Evolutionary conservation across 192 early-diverging fungal species (phyloP).

Genomic region (Physocladia obscura): DNA sequence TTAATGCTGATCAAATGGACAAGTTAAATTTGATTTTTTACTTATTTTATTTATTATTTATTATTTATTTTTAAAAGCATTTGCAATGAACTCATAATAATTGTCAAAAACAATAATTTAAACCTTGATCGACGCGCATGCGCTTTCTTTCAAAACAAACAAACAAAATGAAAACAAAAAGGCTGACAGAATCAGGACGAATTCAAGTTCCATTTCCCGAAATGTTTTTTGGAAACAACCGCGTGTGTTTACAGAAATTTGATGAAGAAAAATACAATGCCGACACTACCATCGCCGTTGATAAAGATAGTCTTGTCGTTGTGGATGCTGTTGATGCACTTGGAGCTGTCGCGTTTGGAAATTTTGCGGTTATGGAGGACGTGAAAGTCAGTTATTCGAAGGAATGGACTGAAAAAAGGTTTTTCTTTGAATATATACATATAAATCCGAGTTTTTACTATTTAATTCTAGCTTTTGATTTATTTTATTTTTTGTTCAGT

Average conservation of each 20-base stretch:
- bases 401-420: conserved; percentile 84
- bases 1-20: conserved; percentile 56
- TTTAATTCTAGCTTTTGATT: not conserved
- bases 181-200: conserved; percentile 6
- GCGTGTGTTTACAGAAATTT: conserved; percentile 30
- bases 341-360: conserved; percentile 58
- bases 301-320: no score
- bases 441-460: not conserved
- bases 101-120: no score
- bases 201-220: conserved; percentile 79
- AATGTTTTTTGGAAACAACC: conserved; percentile 96
- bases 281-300: conserved; percentile 55
- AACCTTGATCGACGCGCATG: no score
- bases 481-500: not conserved
- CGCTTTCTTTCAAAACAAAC: no score
- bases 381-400: conserved; percentile 84
- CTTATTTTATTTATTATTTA: no score
- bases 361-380: conserved; percentile 38
- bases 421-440: not conserved
- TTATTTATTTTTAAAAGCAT: no score
- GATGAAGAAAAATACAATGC: conserved; percentile 52
- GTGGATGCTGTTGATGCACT: conserved; percentile 78
- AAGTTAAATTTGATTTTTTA: conserved; percentile 21
- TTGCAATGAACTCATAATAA: no score
- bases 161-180: no score